phyloP scores from a whole-genome alignment of 163 green algal species.

The Coccomyxa subellipsoidea region DNA sequence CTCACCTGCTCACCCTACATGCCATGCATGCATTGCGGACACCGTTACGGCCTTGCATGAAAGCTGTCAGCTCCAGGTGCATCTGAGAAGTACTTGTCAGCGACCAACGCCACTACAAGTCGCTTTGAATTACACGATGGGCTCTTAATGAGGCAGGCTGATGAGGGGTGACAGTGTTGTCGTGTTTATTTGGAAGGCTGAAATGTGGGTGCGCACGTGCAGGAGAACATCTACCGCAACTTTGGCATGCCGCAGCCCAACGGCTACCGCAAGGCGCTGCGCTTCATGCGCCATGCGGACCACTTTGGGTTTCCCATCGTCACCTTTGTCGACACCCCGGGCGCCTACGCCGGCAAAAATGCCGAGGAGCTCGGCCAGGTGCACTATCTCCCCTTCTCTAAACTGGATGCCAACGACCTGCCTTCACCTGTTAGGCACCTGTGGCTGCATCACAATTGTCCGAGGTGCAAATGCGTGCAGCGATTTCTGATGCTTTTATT shows the following conservation, averaged over 20 bases:
- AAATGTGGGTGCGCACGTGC: slow-evolving; percentile 3
- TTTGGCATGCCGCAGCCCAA: slow-evolving; percentile 95
- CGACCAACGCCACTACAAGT: too few relatives aligned
- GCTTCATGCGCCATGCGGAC: slow-evolving; percentile 95
- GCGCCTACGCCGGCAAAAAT: slow-evolving; percentile 85
- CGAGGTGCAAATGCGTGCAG: too few relatives aligned
- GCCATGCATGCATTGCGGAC: too few relatives aligned
- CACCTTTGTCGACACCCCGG: slow-evolving; percentile 95
- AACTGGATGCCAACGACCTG: not conserved
- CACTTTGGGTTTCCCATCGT: slow-evolving; percentile 95
- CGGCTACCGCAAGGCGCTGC: slow-evolving; percentile 93
- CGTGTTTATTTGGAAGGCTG: not conserved
- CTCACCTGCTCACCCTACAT: too few relatives aligned
- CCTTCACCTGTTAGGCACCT: too few relatives aligned
- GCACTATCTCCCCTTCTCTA: not conserved
- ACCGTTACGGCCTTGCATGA: too few relatives aligned
- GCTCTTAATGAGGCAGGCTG: too few relatives aligned
- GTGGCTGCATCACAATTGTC: too few relatives aligned
- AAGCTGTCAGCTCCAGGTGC: too few relatives aligned
- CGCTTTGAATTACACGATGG: too few relatives aligned
- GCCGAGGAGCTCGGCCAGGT: slow-evolving; percentile 93
- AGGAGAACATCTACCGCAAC: slow-evolving; percentile 96
- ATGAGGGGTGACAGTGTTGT: too few relatives aligned
- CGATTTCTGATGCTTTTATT: too few relatives aligned
- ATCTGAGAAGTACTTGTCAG: not conserved